phyloP scores from a whole-genome alignment of 768 basidiomycete species.

The Mycena vitilis region DNA sequence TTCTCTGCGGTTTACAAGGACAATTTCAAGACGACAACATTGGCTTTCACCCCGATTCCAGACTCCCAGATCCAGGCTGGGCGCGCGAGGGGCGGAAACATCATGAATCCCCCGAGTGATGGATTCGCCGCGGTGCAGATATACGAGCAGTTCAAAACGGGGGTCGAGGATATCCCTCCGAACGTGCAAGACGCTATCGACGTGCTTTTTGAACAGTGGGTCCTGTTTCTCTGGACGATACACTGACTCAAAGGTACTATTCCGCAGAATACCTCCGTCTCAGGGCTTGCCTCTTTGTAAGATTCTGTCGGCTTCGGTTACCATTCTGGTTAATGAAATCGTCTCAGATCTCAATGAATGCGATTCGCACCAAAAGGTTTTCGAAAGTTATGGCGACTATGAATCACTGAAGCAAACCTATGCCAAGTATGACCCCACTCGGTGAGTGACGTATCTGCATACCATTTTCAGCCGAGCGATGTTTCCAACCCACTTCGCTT shows the following conservation, averaged over 20 bases:
- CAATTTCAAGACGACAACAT: constrained; percentile 41
- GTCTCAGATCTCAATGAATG: constrained; percentile 48
- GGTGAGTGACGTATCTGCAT: constrained; percentile 39
- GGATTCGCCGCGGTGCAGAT: constrained; percentile 50
- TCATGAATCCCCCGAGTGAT: constrained; percentile 50
- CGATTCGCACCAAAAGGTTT: constrained; percentile 52
- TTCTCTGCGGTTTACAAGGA: constrained; percentile 41
- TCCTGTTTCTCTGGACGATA: constrained; percentile 1
- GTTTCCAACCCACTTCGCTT: too few relatives aligned
- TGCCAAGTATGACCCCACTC: constrained; percentile 56
- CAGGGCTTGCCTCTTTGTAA: constrained; percentile 51
- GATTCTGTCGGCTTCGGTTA: neutral
- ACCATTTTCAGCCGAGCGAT: too few relatives aligned
- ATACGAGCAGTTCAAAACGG: constrained; percentile 42
- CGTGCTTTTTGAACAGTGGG: constrained; percentile 46
- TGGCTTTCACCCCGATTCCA: constrained; percentile 53
- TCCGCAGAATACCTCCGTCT: constrained; percentile 47
- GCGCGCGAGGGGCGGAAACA: constrained; percentile 49
- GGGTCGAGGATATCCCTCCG: constrained; percentile 35
- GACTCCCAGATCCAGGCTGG: constrained; percentile 50
- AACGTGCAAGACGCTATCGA: constrained; percentile 42
- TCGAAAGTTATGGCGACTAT: constrained; percentile 52
- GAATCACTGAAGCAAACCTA: constrained; percentile 51
- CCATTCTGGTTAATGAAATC: neutral
- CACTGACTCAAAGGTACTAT: neutral